Evolutionary conservation across 495 filamentous ascomycete species (phyloP).

Genomic region (Penicillium odoratum): DNA sequence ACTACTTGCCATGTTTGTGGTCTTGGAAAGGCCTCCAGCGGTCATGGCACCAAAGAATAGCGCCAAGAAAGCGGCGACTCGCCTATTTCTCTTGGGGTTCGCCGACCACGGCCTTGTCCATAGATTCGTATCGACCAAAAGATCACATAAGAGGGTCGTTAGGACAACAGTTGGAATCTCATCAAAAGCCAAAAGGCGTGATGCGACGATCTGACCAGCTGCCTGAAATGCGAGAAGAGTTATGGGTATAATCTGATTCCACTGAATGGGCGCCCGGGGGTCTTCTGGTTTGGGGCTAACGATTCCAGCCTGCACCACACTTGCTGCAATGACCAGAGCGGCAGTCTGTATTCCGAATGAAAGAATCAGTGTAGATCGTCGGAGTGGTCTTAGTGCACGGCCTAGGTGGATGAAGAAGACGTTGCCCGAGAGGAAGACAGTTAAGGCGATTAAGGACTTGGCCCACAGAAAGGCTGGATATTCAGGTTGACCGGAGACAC

Average conservation of each 20-base stretch:
- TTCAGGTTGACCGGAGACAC: conserved; percentile 36
- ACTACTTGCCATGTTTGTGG: conserved; percentile 30
- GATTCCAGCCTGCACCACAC: conserved; percentile 47
- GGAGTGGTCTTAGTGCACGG: conserved; percentile 30
- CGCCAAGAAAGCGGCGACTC: conserved; percentile 34
- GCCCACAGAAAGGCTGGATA: conserved; percentile 44
- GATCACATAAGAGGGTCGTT: conserved; percentile 65
- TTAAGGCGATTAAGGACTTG: conserved; percentile 40
- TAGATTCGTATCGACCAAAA: conserved; percentile 41
- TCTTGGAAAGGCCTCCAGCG: conserved; percentile 35
- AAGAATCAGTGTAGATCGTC: conserved; percentile 52
- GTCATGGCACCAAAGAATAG: conserved; percentile 42
- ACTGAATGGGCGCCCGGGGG: conserved; percentile 34
- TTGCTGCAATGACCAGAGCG: conserved; percentile 52
- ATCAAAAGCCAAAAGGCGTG: conserved; percentile 57
- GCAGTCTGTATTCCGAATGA: conserved; percentile 58
- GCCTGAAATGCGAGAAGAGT: conserved; percentile 67
- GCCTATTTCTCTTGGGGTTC: conserved; percentile 36
- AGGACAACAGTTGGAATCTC: conserved; percentile 73
- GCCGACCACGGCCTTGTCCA: conserved; percentile 21
- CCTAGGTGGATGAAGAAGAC: conserved; percentile 37
- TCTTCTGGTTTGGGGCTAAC: conserved; percentile 39
- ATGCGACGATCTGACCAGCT: conserved; percentile 65
- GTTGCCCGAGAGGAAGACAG: conserved; percentile 34
- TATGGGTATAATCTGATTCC: conserved; percentile 46